A percentile compares a stretch with the other conserved stretches of the same genome.
These are phyloP conservation scores for Spathaspora girioi DNA, from an alignment of 805 yeast genomes.

Conservation along the genomic window DNA sequence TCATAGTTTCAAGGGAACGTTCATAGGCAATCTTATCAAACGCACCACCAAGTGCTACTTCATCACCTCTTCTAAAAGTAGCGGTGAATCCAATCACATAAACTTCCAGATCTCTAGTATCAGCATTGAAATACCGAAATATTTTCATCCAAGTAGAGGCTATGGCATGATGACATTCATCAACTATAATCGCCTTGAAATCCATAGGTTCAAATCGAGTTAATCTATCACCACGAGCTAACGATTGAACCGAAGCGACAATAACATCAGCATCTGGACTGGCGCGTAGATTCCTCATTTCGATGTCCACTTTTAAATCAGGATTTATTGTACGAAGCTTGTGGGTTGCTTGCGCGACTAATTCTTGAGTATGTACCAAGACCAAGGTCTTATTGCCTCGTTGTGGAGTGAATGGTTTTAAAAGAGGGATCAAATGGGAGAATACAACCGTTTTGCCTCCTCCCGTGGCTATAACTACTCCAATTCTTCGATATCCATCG, in stretches of 20 bases:
- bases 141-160: slow-evolving; percentile 63
- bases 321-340: slow-evolving; percentile 51
- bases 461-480: slow-evolving; percentile 88
- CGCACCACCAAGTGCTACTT: slow-evolving; percentile 47
- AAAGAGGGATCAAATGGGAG: slow-evolving; percentile 48
- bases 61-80: slow-evolving; percentile 77
- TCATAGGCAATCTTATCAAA: slow-evolving; percentile 77
- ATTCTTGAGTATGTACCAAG: slow-evolving; percentile 77
- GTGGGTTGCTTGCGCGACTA: slow-evolving; percentile 64
- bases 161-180: slow-evolving; percentile 91
- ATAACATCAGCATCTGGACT: slow-evolving; percentile 54
- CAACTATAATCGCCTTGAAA: slow-evolving; percentile 75
- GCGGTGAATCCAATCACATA: slow-evolving; percentile 85
- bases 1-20: slow-evolving; percentile 61
- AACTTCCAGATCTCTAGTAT: slow-evolving; percentile 35
- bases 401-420: slow-evolving; percentile 25
- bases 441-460: slow-evolving; percentile 91
- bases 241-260: slow-evolving; percentile 74
- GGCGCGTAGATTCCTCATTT: slow-evolving; percentile 58
- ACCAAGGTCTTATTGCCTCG: slow-evolving; percentile 47
- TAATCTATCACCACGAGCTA: slow-evolving; percentile 46
- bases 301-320: slow-evolving; percentile 51
- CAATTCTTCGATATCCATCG: slow-evolving; percentile 53
- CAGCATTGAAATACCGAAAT: slow-evolving; percentile 55
- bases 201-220: slow-evolving; percentile 50